Evolutionary conservation across 2,329 filamentous ascomycete genomes (phyloP).

Genomic region (Ceratocystis papillata): DNA sequence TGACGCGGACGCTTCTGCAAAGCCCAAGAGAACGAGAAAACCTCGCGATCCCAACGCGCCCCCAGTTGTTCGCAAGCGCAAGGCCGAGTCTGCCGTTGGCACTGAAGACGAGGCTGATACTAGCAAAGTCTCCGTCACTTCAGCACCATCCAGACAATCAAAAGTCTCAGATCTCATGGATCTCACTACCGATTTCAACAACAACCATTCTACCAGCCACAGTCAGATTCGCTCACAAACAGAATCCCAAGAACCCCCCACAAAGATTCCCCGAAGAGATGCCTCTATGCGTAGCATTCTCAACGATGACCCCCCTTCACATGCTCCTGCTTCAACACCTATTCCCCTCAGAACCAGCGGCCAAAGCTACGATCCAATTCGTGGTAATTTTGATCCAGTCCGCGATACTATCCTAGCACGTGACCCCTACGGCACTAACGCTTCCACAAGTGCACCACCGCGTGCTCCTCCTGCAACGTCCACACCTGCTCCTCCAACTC

Average conservation of each 20-base stretch:
- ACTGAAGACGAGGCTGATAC: conserved; percentile 32
- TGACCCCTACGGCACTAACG: conserved; percentile 38
- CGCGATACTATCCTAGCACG: conserved; percentile 50
- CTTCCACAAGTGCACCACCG: conserved; percentile 40
- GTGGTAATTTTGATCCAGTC: conserved; percentile 59
- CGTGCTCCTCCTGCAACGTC: conserved; percentile 33
- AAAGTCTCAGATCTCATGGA: conserved; percentile 35
- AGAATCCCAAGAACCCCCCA: conserved; percentile 32
- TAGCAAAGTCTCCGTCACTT: conserved; percentile 31
- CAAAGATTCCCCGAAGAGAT: conserved; percentile 44
- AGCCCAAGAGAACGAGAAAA: conserved; percentile 42
- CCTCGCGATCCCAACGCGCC: conserved; percentile 49
- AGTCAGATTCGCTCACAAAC: conserved; percentile 26
- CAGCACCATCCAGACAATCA: conserved; percentile 31
- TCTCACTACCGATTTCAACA: conserved; percentile 22
- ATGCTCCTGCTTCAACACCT: conserved; percentile 35
- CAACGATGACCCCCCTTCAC: conserved; percentile 43
- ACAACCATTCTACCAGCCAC: conserved; percentile 25
- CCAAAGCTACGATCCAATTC: conserved; percentile 81
- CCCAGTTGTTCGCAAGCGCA: conserved; percentile 45
- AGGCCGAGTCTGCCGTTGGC: conserved; percentile 37
- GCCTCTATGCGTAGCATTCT: conserved; percentile 47
- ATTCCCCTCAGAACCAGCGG: conserved; percentile 54
- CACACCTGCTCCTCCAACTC: conserved; percentile 46
- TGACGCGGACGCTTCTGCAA: conserved; percentile 33